phyloP scores from a whole-genome alignment of 2,329 filamentous ascomycete genomes.

The Graphilbum ipis-grandicollis region DNA sequence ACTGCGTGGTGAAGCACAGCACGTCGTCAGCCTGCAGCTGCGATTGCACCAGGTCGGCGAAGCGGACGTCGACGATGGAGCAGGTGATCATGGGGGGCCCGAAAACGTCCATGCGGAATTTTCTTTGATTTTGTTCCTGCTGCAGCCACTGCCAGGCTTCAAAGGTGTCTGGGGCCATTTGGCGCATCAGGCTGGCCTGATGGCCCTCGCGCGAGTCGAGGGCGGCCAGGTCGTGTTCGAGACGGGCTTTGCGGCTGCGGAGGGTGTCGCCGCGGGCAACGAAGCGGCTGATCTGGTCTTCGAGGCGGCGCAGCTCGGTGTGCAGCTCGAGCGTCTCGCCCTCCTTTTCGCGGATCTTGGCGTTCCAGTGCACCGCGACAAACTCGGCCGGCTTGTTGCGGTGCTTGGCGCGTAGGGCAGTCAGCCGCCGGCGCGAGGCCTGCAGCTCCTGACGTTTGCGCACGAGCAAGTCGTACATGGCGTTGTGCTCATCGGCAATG shows the following conservation, averaged over 20 bases:
- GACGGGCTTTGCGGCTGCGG: slow-evolving; percentile 3
- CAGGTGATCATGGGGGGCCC: slow-evolving; percentile 70
- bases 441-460: slow-evolving; percentile 33
- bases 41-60: slow-evolving; percentile 37
- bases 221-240: slow-evolving; percentile 20
- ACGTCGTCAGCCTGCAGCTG: slow-evolving; percentile 34
- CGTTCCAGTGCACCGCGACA: slow-evolving; percentile 53
- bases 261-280: slow-evolving; percentile 1
- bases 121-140: slow-evolving; percentile 43
- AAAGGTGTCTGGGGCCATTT: slow-evolving; percentile 43
- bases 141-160: slow-evolving; percentile 71
- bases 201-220: slow-evolving; percentile 63
- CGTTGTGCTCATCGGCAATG: slow-evolving; percentile 31
- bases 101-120: slow-evolving; percentile 62
- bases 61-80: slow-evolving; percentile 55
- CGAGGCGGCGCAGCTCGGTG: slow-evolving; percentile 19
- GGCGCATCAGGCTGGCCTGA: slow-evolving; percentile 48
- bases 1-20: slow-evolving; percentile 61
- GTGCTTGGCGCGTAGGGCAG: slow-evolving; percentile 42
- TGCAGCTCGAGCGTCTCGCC: slow-evolving; percentile 35
- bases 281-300: slow-evolving; percentile 7
- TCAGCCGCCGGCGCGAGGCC: slow-evolving; percentile 38
- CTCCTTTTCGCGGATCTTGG: slow-evolving; percentile 48
- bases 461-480: slow-evolving; percentile 31
- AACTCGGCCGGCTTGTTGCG: slow-evolving; percentile 49